Percentiles rank a stretch among this genome's conserved stretches.
Evolutionary conservation across 2,329 filamentous ascomycete genomes (phyloP).

Genomic region (Claviceps cyperi): DNA sequence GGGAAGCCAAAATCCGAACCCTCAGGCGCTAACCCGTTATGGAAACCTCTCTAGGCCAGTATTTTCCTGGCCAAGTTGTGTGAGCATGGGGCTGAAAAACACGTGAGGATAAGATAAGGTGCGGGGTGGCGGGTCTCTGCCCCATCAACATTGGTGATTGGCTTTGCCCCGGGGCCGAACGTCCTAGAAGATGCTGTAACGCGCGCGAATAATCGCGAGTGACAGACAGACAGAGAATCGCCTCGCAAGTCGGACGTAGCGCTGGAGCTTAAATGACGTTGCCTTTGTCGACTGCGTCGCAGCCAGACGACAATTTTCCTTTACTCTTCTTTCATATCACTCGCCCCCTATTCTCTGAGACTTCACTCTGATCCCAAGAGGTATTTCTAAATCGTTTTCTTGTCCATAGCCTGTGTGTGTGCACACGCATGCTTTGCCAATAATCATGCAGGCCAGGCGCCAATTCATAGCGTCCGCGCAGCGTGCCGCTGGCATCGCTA

Average conservation of each 20-base stretch:
- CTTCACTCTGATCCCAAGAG: too few relatives aligned
- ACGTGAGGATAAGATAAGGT: conserved; percentile 24
- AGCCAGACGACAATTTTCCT: too few relatives aligned
- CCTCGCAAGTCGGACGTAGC: too few relatives aligned
- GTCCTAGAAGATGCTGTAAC: conserved; percentile 24
- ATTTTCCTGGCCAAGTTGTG: conserved; percentile 9
- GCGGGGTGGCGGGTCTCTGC: background rate
- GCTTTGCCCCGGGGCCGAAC: conserved; percentile 16
- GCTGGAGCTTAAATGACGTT: too few relatives aligned
- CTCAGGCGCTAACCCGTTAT: conserved; percentile 23
- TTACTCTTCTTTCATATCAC: too few relatives aligned
- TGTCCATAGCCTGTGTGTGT: background rate
- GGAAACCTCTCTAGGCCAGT: conserved; percentile 10
- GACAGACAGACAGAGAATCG: background rate
- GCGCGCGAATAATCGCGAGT: conserved; percentile 8
- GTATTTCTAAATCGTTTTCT: too few relatives aligned
- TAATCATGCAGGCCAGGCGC: conserved; percentile 27
- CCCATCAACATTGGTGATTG: background rate
- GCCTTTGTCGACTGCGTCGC: too few relatives aligned
- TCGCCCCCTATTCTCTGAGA: too few relatives aligned
- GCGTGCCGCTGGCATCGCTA: conserved; percentile 20
- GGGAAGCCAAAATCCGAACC: conserved; percentile 29
- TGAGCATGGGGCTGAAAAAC: conserved; percentile 18
- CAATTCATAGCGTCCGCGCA: conserved; percentile 25
- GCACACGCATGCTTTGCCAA: conserved; percentile 5